Base-by-base conservation (phyloP, 345 rosid species). In the Acer saccharum region DNA sequence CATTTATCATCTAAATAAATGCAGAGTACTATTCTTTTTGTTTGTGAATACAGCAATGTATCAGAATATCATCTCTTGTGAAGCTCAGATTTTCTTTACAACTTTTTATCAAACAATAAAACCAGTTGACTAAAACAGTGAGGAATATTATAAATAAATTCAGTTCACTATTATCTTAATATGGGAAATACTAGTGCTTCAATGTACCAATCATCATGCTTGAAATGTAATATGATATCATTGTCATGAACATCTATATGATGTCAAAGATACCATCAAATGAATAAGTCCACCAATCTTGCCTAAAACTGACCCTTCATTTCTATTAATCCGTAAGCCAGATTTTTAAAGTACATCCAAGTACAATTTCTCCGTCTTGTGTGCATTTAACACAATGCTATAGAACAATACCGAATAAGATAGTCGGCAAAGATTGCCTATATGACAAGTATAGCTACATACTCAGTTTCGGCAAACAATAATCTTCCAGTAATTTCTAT, bases 401-500 rank as follows among this genome's bases (percentile, higher is more conserved):
- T 6, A 55, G 14, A 71, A 55, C 27, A 18, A 55, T 10, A 12
- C 17, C 25, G 6, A 16, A 18, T 52, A 52, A 14, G 61, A 50
- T 27, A 23, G 62, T 16, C 63, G 29, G 44, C 43, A 29, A 16
- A 65, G 43, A 65, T 65, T 11, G 43, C 16, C 43, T 65, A 5
- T 1, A 16, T 32, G 27, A 58, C 27, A 4, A 10, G 16, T 32
- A 25, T 10, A 23, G 29, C 6, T 23, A 32, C 18, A 16, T 14
- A n/a, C 46, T 8, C 10, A 57, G 13, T 25, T 62, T 25, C 27
- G 48, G 54, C 4, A 32, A 14, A 62, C 35, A n/a, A 48, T 64
- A 46, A 32, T 61, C 50, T 25, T 66, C 54, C 25, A 50, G 43
- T 35, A 69, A 68, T 21, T 71, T 54, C 48, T 74, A 18, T 55